Conservation (phyloP, 345 rosid species). For the Pistacia atlantica region DNA sequence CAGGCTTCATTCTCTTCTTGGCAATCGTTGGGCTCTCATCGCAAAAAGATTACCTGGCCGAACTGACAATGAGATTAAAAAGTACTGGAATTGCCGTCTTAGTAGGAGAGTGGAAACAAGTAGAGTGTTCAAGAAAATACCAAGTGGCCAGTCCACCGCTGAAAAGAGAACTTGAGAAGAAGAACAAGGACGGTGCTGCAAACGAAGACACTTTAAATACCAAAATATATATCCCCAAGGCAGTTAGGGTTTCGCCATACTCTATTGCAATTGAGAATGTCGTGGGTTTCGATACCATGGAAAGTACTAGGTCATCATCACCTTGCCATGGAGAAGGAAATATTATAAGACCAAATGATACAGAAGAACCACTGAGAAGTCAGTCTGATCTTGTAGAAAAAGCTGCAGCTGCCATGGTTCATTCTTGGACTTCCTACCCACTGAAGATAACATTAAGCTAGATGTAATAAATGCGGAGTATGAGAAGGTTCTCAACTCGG, state of each 20-base stretch:
- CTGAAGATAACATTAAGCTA: not conserved
- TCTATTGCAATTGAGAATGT: constrained; percentile 4
- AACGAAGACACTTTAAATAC: not conserved
- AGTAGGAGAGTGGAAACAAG: constrained; percentile 21
- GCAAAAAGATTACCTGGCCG: constrained; percentile 46
- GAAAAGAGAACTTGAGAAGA: not conserved
- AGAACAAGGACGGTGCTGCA: not conserved
- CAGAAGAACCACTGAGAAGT: too few species aligned
- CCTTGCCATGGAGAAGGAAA: not conserved
- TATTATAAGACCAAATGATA: too few species aligned
- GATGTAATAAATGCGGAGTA: constrained; percentile 29
- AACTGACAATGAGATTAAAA: constrained; percentile 54
- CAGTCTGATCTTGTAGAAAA: too few species aligned
- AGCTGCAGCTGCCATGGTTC: not conserved
- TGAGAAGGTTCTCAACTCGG: constrained; percentile 18
- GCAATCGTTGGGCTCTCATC: constrained; percentile 51
- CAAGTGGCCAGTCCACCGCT: not conserved
- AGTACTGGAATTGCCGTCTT: constrained; percentile 47
- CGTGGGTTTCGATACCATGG: not conserved
- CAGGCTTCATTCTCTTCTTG: constrained; percentile 45
- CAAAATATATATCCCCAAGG: constrained; percentile 43
- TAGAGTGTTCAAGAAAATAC: not conserved
- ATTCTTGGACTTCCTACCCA: not conserved
- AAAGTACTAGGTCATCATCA: too few species aligned
- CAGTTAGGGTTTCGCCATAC: constrained; percentile 28